phyloP scores from a whole-genome alignment of 306 rosid genomes.

The Pueraria montana region DNA sequence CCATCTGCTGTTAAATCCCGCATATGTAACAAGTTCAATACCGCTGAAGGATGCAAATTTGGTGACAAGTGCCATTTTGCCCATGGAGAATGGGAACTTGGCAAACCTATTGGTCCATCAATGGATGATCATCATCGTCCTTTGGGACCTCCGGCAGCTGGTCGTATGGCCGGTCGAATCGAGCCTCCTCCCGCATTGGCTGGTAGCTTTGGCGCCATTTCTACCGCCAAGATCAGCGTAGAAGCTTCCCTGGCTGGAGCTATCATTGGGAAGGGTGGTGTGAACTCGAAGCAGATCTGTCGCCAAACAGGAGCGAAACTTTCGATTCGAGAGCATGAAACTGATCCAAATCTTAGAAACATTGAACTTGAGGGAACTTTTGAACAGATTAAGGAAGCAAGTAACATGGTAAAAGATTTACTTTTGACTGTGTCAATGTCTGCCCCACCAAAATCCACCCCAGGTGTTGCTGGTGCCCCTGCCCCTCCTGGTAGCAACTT shows the following conservation, averaged over 20 bases:
- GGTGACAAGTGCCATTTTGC: conserved; percentile 93
- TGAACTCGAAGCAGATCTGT: conserved; percentile 93
- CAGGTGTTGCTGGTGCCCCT: conserved; percentile 58
- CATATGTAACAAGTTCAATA: conserved; percentile 75
- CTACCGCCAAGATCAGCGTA: conserved; percentile 95
- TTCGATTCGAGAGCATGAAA: conserved; percentile 87
- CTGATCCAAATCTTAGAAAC: conserved; percentile 82
- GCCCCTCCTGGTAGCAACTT: conserved; percentile 70
- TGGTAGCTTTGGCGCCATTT: conserved; percentile 83
- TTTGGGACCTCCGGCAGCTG: conserved; percentile 58
- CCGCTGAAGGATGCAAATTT: conserved; percentile 90
- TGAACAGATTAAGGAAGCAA: conserved; percentile 89
- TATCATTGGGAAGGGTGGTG: conserved; percentile 97
- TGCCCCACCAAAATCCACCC: conserved; percentile 63
- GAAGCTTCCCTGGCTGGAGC: conserved; percentile 98
- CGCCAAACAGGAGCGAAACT: conserved; percentile 98
- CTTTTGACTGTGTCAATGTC: conserved; percentile 63
- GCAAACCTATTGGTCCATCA: conserved; percentile 61
- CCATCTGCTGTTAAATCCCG: conserved; percentile 70
- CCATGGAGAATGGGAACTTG: conserved; percentile 92
- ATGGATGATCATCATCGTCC: conserved; percentile 69
- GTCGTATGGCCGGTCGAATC: conserved; percentile 64
- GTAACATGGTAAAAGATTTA: conserved; percentile 84
- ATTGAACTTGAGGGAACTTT: conserved; percentile 95
- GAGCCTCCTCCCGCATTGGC: conserved; percentile 75